Evolutionary conservation across 768 basidiomycete species (phyloP).

Genomic region (Mycena pura): DNA sequence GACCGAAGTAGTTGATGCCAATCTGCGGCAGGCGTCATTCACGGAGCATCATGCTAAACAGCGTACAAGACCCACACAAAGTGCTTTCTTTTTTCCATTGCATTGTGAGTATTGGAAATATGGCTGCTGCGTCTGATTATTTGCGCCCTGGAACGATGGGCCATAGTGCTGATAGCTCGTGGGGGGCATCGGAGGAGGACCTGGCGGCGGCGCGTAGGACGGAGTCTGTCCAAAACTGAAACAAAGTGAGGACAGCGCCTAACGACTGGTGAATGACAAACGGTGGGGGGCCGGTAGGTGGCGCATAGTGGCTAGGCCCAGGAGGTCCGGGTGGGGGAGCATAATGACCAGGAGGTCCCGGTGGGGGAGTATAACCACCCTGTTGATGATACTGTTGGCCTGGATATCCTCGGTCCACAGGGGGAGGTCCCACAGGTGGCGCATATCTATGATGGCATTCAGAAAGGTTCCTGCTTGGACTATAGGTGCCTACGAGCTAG

Average conservation of each 20-base stretch:
- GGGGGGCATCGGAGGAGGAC: conserved; percentile 62
- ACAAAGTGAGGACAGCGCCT: conserved; percentile 11
- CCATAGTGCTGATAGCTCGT: conserved; percentile 66
- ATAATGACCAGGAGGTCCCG: conserved; percentile 32
- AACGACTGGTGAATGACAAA: conserved; percentile 13
- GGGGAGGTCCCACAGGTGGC: conserved; percentile 43
- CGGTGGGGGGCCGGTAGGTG: conserved; percentile 27
- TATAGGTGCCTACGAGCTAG: conserved; percentile 8
- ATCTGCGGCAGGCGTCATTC: conserved; percentile 53
- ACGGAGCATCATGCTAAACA: not conserved
- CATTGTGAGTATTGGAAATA: conserved; percentile 92
- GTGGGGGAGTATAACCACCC: no score
- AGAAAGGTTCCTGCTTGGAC: not conserved
- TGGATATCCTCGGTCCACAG: conserved; percentile 43
- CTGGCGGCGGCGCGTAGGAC: conserved; percentile 32
- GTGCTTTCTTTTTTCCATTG: conserved; percentile 84
- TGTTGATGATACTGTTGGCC: conserved; percentile 41
- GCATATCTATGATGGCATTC: conserved; percentile 33
- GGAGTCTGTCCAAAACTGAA: conserved; percentile 14
- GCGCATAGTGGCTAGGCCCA: no score
- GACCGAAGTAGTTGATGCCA: conserved; percentile 87
- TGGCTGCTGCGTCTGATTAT: conserved; percentile 57
- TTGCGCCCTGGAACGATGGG: conserved; percentile 56
- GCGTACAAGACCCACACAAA: conserved; percentile 65
- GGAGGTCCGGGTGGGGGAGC: conserved; percentile 21